Evolutionary conservation across 306 rosid species (phyloP), one percentile per base, ranked within the genome.

Genomic region (Citrullus colocynthis): DNA sequence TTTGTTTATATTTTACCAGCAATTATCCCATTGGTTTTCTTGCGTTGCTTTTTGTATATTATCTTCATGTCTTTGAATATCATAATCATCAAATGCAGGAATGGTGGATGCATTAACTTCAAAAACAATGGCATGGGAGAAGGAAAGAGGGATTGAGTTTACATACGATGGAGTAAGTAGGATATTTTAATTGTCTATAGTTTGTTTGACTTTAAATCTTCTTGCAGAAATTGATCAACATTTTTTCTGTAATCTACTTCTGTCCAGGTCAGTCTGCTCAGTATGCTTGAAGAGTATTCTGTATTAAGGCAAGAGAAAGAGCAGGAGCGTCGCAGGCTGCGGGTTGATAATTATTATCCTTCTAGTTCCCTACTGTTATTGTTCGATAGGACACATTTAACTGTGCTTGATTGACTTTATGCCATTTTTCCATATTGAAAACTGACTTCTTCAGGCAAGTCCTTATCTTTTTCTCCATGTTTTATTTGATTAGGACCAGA

Each of bases 41-140:
- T 37, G 45, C 57, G 32, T 77, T 1, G 54, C 18, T 63, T 70
- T 45, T 7, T 20, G 36, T 39, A 20, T 69, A 5, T 21, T 20
- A n/a, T 28, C 28, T 15, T 52, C 49, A 34, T 48, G 24, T 56
- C 64, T 78, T 45, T 77, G 75, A 39, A 44, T 63, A 45, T 45
- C 34, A 28, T 62, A 36, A 78, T n/a, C 21, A 37, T 64, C 28
- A n/a, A 7, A 45, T 64, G 78, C 87, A 93, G 94, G 89, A 67
- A 84, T 89, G 88, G 87, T 88, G 37, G 98, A 90, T 66, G 82
- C 85, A 77, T 82, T 93, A 64, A 83, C 79, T 79, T 85, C 79
- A 32, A 93, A 93, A 87, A 83, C 90, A 69, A 64, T 61, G 49
- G 85, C 86, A 65, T 93, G 98, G 96, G 94, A 91, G 84, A 81